phyloP scores from a whole-genome alignment of 2,329 filamentous ascomycete genomes.

The Fonsecaea nubica region DNA sequence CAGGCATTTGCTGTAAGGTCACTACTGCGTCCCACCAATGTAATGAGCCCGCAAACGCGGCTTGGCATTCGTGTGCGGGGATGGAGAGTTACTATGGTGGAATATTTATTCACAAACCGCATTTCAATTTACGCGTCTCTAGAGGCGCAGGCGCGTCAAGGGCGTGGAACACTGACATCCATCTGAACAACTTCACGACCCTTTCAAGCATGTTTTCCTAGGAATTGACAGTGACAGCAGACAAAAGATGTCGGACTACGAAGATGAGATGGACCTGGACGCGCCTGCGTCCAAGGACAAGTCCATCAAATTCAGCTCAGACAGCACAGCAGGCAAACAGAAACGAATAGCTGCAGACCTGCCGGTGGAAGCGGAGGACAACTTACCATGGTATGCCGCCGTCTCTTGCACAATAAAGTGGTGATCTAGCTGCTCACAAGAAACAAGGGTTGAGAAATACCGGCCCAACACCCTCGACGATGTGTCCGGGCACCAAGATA shows the following conservation, averaged over 20 bases:
- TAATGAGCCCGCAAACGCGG: background rate
- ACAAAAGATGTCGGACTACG: slow-evolving; percentile 59
- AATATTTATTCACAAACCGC: background rate
- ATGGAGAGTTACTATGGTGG: background rate
- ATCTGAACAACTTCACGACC: background rate
- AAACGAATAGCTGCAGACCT: slow-evolving; percentile 92
- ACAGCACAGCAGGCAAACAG: slow-evolving; percentile 74
- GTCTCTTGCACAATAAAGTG: slow-evolving; percentile 26
- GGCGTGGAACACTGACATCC: background rate
- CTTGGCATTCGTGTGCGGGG: background rate
- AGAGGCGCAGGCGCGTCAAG: slow-evolving; percentile 9
- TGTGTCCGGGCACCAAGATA: slow-evolving; percentile 96
- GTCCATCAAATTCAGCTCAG: slow-evolving; percentile 73
- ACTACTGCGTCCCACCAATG: slow-evolving; percentile 1
- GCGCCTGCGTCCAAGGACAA: slow-evolving; percentile 57
- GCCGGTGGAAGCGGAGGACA: slow-evolving; percentile 91
- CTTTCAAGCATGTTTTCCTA: background rate
- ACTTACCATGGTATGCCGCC: slow-evolving; percentile 76
- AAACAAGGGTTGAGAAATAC: slow-evolving; percentile 89
- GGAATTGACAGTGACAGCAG: background rate
- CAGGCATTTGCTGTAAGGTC: background rate
- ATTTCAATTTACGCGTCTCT: slow-evolving; percentile 26
- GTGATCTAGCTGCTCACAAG: background rate
- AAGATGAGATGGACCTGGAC: slow-evolving; percentile 74
- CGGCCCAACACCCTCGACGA: slow-evolving; percentile 85